phyloP scores from a whole-genome alignment of 495 filamentous ascomycete species.

The Daldinia loculata region DNA sequence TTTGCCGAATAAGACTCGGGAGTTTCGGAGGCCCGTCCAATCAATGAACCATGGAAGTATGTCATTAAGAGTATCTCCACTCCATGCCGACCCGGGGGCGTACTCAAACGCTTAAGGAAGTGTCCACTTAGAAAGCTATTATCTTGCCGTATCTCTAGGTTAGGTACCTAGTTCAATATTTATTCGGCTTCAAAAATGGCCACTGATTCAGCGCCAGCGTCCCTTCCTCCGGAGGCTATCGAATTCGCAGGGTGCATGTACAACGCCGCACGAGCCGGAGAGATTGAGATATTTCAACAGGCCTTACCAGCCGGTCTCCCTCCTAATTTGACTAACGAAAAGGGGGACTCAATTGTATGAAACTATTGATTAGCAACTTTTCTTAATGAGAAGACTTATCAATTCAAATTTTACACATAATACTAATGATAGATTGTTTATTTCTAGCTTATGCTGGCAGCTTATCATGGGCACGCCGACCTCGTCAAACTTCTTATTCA shows the following conservation, averaged over 20 bases:
- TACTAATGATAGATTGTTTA: not conserved
- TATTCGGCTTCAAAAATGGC: slow-evolving; percentile 22
- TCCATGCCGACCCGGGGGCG: not conserved
- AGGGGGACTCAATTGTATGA: slow-evolving; percentile 63
- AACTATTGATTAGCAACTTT: not conserved
- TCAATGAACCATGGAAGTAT: not conserved
- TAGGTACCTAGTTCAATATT: too few species aligned
- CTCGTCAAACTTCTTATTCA: slow-evolving; percentile 60
- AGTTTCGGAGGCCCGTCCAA: not conserved
- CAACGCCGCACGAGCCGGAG: slow-evolving; percentile 60
- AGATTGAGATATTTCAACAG: slow-evolving; percentile 58
- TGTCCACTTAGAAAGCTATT: not conserved
- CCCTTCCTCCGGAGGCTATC: slow-evolving; percentile 58
- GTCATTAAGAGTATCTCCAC: slow-evolving; percentile 1
- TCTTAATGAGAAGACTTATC: not conserved
- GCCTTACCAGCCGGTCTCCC: slow-evolving; percentile 61
- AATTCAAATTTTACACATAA: not conserved
- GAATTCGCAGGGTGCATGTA: slow-evolving; percentile 62
- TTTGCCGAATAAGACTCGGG: not conserved
- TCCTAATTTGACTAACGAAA: slow-evolving; percentile 64
- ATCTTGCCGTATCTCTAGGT: not conserved
- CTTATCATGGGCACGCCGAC: slow-evolving; percentile 63
- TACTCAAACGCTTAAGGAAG: not conserved
- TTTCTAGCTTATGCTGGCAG: slow-evolving; percentile 63
- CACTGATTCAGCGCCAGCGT: slow-evolving; percentile 5